Percentiles rank a stretch among this genome's conserved stretches.
These are phyloP conservation scores for Geotrichum siamense DNA, from an alignment of 1,139 yeast species.

Conservation along the genomic window DNA sequence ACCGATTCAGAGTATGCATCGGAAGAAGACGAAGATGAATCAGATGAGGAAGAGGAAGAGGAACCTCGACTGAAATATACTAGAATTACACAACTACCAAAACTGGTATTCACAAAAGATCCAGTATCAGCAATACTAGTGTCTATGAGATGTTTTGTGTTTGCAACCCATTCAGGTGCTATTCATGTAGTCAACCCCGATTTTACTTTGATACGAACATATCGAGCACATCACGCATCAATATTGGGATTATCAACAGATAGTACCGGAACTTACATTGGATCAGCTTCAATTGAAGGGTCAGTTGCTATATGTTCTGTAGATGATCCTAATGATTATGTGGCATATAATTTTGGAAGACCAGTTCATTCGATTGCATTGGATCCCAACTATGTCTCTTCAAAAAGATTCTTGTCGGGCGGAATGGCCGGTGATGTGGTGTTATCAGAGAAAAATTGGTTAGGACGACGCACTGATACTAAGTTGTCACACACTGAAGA, in stretches of 20 bases:
- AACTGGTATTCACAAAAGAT: constrained; percentile 61
- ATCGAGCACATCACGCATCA: constrained; percentile 82
- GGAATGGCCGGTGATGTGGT: constrained; percentile 86
- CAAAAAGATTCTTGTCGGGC: constrained; percentile 70
- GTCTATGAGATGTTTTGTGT: constrained; percentile 53
- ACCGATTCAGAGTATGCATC: not conserved
- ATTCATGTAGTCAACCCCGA: constrained; percentile 60
- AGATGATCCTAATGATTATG: constrained; percentile 52
- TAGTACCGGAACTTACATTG: constrained; percentile 51
- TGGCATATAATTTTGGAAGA: constrained; percentile 74
- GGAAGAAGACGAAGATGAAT: constrained; percentile 25
- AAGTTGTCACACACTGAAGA: constrained; percentile 57
- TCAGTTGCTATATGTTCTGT: constrained; percentile 77
- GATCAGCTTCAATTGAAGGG: constrained; percentile 91
- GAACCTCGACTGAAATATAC: constrained; percentile 76
- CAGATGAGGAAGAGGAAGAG: constrained; percentile 46
- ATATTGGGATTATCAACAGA: constrained; percentile 62
- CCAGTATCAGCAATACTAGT: constrained; percentile 66
- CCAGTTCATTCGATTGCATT: constrained; percentile 85
- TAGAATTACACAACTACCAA: constrained; percentile 57
- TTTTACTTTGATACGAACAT: constrained; percentile 52
- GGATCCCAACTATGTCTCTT: constrained; percentile 56
- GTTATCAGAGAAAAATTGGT: constrained; percentile 74
- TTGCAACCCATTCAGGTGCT: constrained; percentile 88
- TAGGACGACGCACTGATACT: constrained; percentile 70